These are phyloP conservation scores for Cercospora sojina DNA, from an alignment of 2,329 filamentous ascomycete genomes.

Conservation along the genomic window DNA sequence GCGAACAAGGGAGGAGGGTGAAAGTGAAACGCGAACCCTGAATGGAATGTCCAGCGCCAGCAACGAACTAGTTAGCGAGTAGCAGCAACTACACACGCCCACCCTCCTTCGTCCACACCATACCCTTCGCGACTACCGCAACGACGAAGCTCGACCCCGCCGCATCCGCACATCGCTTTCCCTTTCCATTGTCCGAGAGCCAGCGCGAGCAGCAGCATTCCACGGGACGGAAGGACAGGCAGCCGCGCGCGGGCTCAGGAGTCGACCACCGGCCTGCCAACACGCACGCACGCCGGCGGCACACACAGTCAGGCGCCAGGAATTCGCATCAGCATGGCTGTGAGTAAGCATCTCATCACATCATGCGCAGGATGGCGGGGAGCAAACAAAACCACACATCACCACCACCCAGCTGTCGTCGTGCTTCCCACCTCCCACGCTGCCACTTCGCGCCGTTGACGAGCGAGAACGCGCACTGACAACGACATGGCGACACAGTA, in stretches of 20 bases:
- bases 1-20: background rate
- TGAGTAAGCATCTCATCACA: conserved; percentile 14
- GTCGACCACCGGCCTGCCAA: background rate
- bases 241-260: background rate
- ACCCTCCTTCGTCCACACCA: background rate
- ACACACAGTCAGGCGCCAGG: conserved; percentile 17
- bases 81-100: background rate
- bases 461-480: background rate
- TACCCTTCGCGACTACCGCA: background rate
- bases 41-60: background rate
- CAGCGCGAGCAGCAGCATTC: background rate
- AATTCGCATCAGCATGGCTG: conserved; percentile 18
- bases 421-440: background rate
- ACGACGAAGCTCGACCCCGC: background rate
- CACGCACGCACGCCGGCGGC: background rate
- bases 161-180: background rate
- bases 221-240: background rate
- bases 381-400: background rate
- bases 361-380: background rate
- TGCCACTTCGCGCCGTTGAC: conserved; percentile 3
- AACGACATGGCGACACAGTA: conserved; percentile 24
- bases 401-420: background rate
- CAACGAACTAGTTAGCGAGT: background rate
- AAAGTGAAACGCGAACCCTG: conserved; percentile 3
- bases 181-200: background rate